phyloP scores from a whole-genome alignment of 305 asterid species.

The Fraxinus angustifolia region DNA sequence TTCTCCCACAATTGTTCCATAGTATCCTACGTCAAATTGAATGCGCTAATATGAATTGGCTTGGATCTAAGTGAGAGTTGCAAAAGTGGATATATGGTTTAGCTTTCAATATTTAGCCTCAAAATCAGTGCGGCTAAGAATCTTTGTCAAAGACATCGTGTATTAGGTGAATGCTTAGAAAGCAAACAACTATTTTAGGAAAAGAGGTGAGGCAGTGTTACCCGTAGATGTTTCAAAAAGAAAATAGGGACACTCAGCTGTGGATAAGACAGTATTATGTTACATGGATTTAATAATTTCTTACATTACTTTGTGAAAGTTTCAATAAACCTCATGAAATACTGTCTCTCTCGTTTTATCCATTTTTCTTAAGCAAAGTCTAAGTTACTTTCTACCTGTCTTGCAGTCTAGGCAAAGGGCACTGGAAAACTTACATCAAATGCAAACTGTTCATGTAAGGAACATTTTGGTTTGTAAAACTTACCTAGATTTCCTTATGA shows the following conservation, averaged over 20 bases:
- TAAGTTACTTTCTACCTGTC: slow-evolving; percentile 18
- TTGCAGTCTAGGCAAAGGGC: slow-evolving; percentile 98
- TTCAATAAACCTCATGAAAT: slow-evolving; percentile 11
- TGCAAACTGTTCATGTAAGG: slow-evolving; percentile 89
- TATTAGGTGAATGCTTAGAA: not conserved
- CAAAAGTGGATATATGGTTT: not conserved
- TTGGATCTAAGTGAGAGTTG: not conserved
- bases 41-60: not conserved
- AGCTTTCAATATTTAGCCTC: not conserved
- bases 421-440: slow-evolving; percentile 76
- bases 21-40: not conserved
- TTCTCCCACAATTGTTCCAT: not conserved
- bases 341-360: not conserved
- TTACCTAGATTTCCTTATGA: slow-evolving; percentile 9
- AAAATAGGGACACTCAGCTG: not conserved
- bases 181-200: not conserved
- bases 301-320: slow-evolving; percentile 8
- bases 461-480: slow-evolving; percentile 3
- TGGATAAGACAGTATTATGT: not conserved
- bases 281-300: slow-evolving; percentile 6
- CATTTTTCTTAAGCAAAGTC: slow-evolving; percentile 12
- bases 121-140: not conserved
- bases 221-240: not conserved
- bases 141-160: not conserved
- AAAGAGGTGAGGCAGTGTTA: not conserved